phyloP scores from a whole-genome alignment of 23 red algal species.

The Chondrus crispus region DNA sequence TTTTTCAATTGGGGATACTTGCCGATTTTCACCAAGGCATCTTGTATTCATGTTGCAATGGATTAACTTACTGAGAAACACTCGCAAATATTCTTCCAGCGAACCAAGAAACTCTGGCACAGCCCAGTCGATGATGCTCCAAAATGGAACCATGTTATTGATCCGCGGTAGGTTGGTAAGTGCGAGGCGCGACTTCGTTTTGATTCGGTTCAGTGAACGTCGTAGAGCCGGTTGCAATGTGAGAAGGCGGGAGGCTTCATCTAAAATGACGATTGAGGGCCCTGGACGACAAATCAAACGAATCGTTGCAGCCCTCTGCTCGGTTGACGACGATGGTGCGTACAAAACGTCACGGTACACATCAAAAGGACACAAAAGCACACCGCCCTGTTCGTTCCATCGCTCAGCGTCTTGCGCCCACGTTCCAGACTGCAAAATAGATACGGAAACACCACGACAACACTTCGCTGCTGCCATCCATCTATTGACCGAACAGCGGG shows the following conservation, averaged over 20 bases:
- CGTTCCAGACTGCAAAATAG: not conserved
- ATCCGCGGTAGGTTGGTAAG: conserved; percentile 25
- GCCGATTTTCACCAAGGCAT: not conserved
- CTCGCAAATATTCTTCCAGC: not conserved
- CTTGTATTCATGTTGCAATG: not conserved
- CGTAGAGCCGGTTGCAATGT: not conserved
- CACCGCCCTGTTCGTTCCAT: not conserved
- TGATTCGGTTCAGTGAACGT: not conserved
- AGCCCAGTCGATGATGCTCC: conserved; percentile 46
- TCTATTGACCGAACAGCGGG: not conserved
- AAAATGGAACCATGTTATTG: not conserved
- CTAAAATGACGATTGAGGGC: conserved; percentile 30
- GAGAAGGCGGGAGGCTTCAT: conserved; percentile 21
- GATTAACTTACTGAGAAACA: conserved; percentile 8
- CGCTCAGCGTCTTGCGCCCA: not conserved
- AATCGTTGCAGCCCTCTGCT: not conserved
- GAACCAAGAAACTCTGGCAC: conserved; percentile 29
- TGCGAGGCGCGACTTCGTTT: conserved; percentile 24
- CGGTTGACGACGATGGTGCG: not conserved
- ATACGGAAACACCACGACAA: not conserved
- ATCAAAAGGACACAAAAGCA: not conserved
- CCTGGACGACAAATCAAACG: conserved; percentile 39
- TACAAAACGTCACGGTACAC: not conserved
- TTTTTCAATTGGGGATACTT: not conserved
- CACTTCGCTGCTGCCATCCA: not conserved